phyloP scores from a whole-genome alignment of 768 basidiomycete species.

The Mycena venus region DNA sequence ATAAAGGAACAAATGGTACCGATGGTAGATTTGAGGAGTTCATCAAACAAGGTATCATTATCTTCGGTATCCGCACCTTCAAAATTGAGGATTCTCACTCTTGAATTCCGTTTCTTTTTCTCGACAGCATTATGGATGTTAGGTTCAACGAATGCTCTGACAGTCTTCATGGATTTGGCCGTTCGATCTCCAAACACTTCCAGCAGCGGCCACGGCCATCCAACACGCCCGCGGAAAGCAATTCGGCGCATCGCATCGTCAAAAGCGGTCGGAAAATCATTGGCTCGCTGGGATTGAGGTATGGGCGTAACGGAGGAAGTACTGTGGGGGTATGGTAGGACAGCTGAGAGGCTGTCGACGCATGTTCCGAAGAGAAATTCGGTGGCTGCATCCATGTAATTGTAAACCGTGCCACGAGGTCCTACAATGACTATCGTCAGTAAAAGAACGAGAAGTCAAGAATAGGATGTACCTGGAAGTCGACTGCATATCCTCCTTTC shows the following conservation, averaged over 20 bases:
- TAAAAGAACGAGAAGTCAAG: no score
- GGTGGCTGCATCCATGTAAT: constrained; percentile 56
- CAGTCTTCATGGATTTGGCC: constrained; percentile 23
- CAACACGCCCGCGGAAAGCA: constrained; percentile 10
- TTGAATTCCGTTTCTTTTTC: constrained; percentile 23
- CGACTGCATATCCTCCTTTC: no score
- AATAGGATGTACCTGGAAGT: no score
- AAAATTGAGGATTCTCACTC: neutral
- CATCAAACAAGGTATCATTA: neutral
- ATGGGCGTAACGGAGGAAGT: constrained; percentile 5
- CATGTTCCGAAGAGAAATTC: constrained; percentile 48
- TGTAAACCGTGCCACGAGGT: constrained; percentile 54
- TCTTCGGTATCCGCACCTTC: neutral
- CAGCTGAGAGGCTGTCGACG: constrained; percentile 39
- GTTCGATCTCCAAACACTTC: constrained; percentile 30
- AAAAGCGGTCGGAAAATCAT: neutral
- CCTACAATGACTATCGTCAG: no score
- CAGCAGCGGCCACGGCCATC: constrained; percentile 28
- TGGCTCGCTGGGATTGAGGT: neutral
- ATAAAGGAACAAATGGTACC: neutral
- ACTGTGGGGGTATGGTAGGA: constrained; percentile 37
- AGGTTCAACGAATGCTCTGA: constrained; percentile 40
- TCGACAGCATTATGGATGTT: constrained; percentile 45
- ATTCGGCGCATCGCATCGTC: neutral
- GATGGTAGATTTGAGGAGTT: neutral